phyloP scores from a whole-genome alignment of 352 stramenopile species.

The Phytophthora fragariae region DNA sequence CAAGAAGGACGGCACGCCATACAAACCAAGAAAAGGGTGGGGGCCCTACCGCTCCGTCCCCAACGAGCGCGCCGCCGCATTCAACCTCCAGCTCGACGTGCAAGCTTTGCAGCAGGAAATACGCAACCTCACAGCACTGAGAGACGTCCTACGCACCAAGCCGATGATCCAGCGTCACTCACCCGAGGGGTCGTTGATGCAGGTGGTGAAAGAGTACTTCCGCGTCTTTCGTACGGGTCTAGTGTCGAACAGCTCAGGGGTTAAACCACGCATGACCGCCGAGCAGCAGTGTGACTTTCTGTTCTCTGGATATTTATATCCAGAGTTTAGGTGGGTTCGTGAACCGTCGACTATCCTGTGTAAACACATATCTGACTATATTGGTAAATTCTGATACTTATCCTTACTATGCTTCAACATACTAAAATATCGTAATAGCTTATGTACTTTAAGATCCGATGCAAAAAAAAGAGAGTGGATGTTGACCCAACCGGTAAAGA shows the following conservation, averaged over 20 bases:
- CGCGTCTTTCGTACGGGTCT: constrained; percentile 5
- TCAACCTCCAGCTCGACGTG: constrained; percentile 50
- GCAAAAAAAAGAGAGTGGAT: too few species aligned
- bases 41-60: constrained; percentile 41
- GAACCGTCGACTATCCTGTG: too few species aligned
- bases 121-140: constrained; percentile 33
- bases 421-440: too few species aligned
- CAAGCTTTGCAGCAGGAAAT: constrained; percentile 38
- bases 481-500: too few species aligned
- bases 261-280: not conserved
- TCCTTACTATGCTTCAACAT: too few species aligned
- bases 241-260: not conserved
- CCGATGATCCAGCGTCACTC: constrained; percentile 15
- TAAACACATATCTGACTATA: too few species aligned
- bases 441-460: too few species aligned
- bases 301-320: too few species aligned
- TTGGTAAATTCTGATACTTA: too few species aligned
- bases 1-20: constrained; percentile 11
- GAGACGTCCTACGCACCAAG: constrained; percentile 11
- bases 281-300: constrained; percentile 11
- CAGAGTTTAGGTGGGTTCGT: too few species aligned
- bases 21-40: constrained; percentile 23
- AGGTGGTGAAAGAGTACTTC: constrained; percentile 23
- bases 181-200: constrained; percentile 13
- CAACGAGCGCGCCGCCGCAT: constrained; percentile 39